A percentile compares a stretch with the other conserved stretches of the same genome.
Evolutionary conservation across 805 yeast species (phyloP).

Genomic region (Cyberlindnera samutprakarnensis): DNA sequence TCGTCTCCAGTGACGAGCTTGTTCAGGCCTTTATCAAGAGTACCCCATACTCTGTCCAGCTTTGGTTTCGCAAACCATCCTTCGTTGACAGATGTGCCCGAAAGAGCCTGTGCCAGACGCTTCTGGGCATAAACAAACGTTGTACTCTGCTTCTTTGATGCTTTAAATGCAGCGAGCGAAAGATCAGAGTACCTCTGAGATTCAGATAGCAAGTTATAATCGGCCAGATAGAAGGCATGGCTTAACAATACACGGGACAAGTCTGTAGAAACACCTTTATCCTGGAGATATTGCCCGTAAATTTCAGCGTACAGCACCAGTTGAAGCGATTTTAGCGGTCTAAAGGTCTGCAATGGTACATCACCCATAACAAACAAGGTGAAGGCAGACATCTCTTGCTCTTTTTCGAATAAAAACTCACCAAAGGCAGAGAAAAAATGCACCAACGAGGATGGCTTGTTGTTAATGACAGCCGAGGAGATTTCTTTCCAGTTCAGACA

Average conservation of each 20-base stretch:
- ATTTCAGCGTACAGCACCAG: constrained; percentile 27
- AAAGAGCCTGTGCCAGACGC: constrained; percentile 37
- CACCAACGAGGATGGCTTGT: constrained; percentile 25
- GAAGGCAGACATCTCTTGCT: constrained; percentile 30
- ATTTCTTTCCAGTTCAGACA: constrained; percentile 44
- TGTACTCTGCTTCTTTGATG: constrained; percentile 30
- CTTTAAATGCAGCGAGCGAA: constrained; percentile 32
- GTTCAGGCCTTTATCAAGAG: constrained; percentile 69
- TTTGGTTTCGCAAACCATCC: constrained; percentile 77
- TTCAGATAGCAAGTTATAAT: constrained; percentile 47
- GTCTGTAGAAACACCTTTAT: constrained; percentile 29
- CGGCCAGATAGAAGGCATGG: constrained; percentile 67
- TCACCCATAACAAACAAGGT: constrained; percentile 41
- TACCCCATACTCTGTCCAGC: constrained; percentile 84
- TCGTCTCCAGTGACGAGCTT: constrained; percentile 87
- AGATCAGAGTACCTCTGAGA: constrained; percentile 60
- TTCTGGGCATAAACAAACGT: constrained; percentile 27
- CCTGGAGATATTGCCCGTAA: constrained; percentile 14
- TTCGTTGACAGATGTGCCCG: constrained; percentile 39
- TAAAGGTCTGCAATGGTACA: constrained; percentile 30
- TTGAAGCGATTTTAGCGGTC: constrained; percentile 8
- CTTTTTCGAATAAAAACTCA: constrained; percentile 32
- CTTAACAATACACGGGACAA: constrained; percentile 51
- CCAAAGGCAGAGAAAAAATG: constrained; percentile 47
- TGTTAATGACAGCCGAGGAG: constrained; percentile 30